A percentile compares a stretch with the other conserved stretches of the same genome.
These are phyloP conservation scores for Leccinum pellstonianum DNA, from an alignment of 768 basidiomycete species.

Conservation along the genomic window DNA sequence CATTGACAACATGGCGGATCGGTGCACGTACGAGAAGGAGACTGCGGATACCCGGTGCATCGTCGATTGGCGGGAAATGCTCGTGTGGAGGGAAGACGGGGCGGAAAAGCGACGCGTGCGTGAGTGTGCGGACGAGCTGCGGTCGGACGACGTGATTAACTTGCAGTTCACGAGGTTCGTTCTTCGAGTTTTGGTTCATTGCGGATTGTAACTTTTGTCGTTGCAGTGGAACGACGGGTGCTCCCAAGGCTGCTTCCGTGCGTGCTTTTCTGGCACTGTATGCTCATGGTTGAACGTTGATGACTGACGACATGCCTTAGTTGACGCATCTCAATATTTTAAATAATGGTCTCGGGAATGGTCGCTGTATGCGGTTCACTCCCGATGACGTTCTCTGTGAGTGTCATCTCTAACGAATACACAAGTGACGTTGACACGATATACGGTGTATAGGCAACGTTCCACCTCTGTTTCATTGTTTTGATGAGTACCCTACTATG, in stretches of 20 bases:
- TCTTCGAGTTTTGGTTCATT: not conserved
- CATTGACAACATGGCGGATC: slow-evolving; percentile 56
- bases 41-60: slow-evolving; percentile 45
- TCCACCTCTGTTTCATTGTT: slow-evolving; percentile 85
- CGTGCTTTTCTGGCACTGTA: slow-evolving; percentile 14
- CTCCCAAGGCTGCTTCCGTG: slow-evolving; percentile 83
- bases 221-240: slow-evolving; percentile 73
- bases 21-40: slow-evolving; percentile 39
- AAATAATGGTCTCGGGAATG: slow-evolving; percentile 74
- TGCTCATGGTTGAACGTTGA: not conserved
- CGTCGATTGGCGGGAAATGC: slow-evolving; percentile 69
- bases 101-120: slow-evolving; percentile 43
- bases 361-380: slow-evolving; percentile 67
- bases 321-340: slow-evolving; percentile 77
- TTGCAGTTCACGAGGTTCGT: slow-evolving; percentile 80
- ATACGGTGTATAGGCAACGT: slow-evolving; percentile 57
- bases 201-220: slow-evolving; percentile 2
- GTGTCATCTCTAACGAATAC: slow-evolving; percentile 18
- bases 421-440: slow-evolving; percentile 1
- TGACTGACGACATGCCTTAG: slow-evolving; percentile 33
- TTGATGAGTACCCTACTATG: slow-evolving; percentile 62
- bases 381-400: slow-evolving; percentile 67
- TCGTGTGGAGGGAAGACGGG: slow-evolving; percentile 64
- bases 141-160: slow-evolving; percentile 73
- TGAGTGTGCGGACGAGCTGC: slow-evolving; percentile 39